Percentiles rank a stretch among this genome's conserved stretches.
Evolutionary conservation across 202 grass and related monocot genomes (phyloP).

Genomic region (Carex arenaria): DNA sequence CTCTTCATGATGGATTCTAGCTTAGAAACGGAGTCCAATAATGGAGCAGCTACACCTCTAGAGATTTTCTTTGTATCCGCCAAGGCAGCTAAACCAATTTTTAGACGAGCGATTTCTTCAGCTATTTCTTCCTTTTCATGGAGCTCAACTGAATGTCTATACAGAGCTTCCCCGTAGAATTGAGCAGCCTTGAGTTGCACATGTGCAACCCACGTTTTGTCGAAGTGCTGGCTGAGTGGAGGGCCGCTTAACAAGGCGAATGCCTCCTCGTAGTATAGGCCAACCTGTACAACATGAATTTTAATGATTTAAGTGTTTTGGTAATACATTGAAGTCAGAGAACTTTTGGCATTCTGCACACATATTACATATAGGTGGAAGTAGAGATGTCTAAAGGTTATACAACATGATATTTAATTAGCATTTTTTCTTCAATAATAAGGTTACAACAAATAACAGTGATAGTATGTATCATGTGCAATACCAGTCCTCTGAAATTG

Average conservation of each 20-base stretch:
- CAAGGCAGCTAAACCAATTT: conserved; percentile 66
- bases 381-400: background rate
- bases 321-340: background rate
- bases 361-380: conserved; percentile 4
- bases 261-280: conserved; percentile 93
- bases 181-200: conserved; percentile 89
- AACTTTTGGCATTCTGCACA: background rate
- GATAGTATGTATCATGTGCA: background rate
- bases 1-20: conserved; percentile 73
- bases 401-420: background rate
- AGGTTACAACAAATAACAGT: background rate
- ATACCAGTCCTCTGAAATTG: background rate
- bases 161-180: conserved; percentile 87
- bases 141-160: conserved; percentile 78
- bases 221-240: conserved; percentile 77
- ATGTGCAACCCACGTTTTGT: conserved; percentile 80
- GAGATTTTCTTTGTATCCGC: conserved; percentile 83
- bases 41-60: conserved; percentile 65
- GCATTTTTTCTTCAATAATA: background rate
- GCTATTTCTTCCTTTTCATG: conserved; percentile 92
- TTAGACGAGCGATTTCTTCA: conserved; percentile 83
- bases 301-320: background rate
- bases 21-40: conserved; percentile 68
- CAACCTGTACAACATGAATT: conserved; percentile 49
- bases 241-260: conserved; percentile 51